phyloP scores from a whole-genome alignment of 768 basidiomycete genomes.

The Mycena haematopus region DNA sequence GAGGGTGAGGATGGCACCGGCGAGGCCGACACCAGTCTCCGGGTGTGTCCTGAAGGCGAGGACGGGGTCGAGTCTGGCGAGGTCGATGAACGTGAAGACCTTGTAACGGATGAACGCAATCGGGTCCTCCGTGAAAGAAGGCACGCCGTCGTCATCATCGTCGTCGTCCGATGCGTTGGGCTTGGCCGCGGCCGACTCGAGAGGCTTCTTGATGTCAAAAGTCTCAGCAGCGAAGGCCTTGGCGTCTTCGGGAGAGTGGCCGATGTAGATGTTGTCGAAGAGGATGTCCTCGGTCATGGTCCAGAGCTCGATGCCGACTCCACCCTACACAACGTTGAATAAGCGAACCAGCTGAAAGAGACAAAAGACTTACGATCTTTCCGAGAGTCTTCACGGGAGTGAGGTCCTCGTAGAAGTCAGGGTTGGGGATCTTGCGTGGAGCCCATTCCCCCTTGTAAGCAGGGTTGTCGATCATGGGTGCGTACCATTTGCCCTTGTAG shows the following conservation, averaged over 20 bases:
- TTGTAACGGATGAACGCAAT: constrained; percentile 80
- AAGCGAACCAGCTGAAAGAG: constrained; percentile 2
- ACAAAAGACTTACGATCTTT: constrained; percentile 67
- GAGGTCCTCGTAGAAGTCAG: constrained; percentile 87
- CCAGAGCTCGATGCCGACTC: constrained; percentile 98
- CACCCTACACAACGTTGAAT: constrained; percentile 59
- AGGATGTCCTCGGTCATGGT: constrained; percentile 98
- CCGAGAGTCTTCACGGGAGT: constrained; percentile 81
- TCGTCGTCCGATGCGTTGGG: constrained; percentile 50
- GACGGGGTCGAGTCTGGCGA: constrained; percentile 77
- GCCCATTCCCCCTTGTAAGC: constrained; percentile 96
- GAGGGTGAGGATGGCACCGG: constrained; percentile 75
- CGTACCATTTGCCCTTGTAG: constrained; percentile 98
- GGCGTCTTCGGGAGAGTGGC: constrained; percentile 88
- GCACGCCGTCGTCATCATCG: constrained; percentile 50
- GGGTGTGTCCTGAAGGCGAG: constrained; percentile 88
- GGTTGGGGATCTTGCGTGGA: constrained; percentile 90
- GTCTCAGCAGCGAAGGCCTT: constrained; percentile 83
- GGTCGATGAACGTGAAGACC: constrained; percentile 80
- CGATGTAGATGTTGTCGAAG: constrained; percentile 94
- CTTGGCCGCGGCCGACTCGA: constrained; percentile 73
- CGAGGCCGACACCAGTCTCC: constrained; percentile 82
- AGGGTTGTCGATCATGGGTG: constrained; percentile 96
- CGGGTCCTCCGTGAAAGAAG: constrained; percentile 74
- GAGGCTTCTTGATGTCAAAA: constrained; percentile 87